These are phyloP conservation scores for Umbellularia californica DNA, from an alignment of 164 flowering plant species.

Conservation along the genomic window DNA sequence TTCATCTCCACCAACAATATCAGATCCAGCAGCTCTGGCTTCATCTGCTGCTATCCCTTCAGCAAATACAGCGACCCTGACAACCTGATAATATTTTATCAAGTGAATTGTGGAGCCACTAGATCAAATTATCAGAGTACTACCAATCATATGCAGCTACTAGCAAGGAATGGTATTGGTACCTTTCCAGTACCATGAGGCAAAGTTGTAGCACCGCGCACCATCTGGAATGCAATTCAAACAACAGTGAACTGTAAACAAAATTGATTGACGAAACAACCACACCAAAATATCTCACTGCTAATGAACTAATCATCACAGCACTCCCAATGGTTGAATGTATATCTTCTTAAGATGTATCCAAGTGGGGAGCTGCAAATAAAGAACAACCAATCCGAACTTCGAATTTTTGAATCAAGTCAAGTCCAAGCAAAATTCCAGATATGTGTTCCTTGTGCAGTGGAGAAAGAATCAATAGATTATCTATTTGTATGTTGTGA, in stretches of 20 bases:
- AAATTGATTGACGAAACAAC: conserved; percentile 2
- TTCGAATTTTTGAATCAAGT: too few relatives aligned
- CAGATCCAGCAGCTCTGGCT: conserved; percentile 96
- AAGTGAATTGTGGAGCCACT: background rate
- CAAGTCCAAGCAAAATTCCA: too few relatives aligned
- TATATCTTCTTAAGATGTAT: too few relatives aligned
- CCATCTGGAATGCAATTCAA: conserved; percentile 55
- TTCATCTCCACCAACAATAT: conserved; percentile 83
- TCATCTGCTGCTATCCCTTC: conserved; percentile 92
- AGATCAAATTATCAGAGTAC: background rate
- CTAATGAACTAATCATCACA: background rate
- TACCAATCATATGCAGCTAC: background rate
- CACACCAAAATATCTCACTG: background rate
- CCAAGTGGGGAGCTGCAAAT: too few relatives aligned
- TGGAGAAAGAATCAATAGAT: too few relatives aligned
- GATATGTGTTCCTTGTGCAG: too few relatives aligned
- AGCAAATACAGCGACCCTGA: conserved; percentile 85
- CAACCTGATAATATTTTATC: conserved; percentile 36
- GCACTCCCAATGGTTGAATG: background rate
- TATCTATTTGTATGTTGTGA: too few relatives aligned
- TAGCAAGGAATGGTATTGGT: conserved; percentile 3
- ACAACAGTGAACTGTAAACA: conserved; percentile 12
- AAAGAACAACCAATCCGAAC: too few relatives aligned
- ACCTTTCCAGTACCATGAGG: conserved; percentile 98
- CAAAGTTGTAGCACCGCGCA: conserved; percentile 65